Evolutionary conservation across 306 rosid genomes (phyloP), one percentile per base, ranked within the genome.

Genomic region (Cucumis melo): DNA sequence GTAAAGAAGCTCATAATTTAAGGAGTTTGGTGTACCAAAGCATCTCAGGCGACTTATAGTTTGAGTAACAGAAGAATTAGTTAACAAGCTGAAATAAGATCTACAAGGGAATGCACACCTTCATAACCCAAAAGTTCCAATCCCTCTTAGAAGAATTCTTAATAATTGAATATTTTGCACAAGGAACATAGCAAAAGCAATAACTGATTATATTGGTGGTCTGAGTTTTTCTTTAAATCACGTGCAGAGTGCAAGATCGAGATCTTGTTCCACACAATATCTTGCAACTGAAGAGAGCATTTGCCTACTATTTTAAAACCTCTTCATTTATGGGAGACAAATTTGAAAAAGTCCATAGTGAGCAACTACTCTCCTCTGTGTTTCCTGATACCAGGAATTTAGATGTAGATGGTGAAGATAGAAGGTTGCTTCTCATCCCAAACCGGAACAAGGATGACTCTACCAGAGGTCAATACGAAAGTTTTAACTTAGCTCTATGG

Each of bases 361-460:
- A 72, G 76, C 60, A 27, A 8, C 76, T 14, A 27, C 16, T 72
- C 16, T 27, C 76, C 76, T 48, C 60, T 72, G 42, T 24, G 60
- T 44, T 72, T 50, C 59, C 76, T 8, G 60, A 51, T 16, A 15
- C 59, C 20, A 27, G 42, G 51, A 72, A 48, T 50, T 50, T 72
- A 46, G 82, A 78, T 58, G 51, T 59, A 10, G 86, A 86, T 71
- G 83, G 86, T 46, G 17, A 50, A 20, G 58, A 60, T 65, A 86
- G 83, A 63, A 78, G 83, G 55, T 63, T 91, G 77, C 77, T 73
- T 77, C 78, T 81, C 2, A 85, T 93, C 82, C 92, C 93, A 63
- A 78, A 60, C 14, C 90, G 86, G 86, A 85, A 71, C 83, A 91
- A 82, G 77, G 93, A 88, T 63, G 96, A 89, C 23, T 83, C 87